These are phyloP conservation scores for Cryptococcus sp. DNA, from an alignment of 1,284 basidiomycete species.

Conservation along the genomic window DNA sequence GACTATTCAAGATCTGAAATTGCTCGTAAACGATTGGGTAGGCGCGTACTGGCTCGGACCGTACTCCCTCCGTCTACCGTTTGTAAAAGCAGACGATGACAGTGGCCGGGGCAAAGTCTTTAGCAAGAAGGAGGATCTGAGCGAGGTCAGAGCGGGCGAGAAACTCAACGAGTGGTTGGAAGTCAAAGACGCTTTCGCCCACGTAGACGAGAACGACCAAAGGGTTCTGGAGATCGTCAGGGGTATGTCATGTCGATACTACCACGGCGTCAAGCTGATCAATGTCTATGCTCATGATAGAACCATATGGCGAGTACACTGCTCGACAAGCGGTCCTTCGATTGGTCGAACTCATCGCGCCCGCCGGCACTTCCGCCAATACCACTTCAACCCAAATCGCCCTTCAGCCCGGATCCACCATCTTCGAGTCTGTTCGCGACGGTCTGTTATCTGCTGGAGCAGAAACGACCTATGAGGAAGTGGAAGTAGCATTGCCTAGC, in stretches of 20 bases:
- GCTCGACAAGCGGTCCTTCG: conserved; percentile 57
- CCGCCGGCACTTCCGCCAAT: conserved; percentile 51
- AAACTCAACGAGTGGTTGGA: conserved; percentile 54
- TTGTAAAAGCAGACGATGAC: conserved; percentile 18
- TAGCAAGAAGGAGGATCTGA: conserved; percentile 41
- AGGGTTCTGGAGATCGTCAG: conserved; percentile 49
- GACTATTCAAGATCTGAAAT: conserved; percentile 53
- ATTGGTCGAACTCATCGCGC: conserved; percentile 56
- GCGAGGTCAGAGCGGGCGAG: conserved; percentile 49
- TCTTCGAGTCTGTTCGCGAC: conserved; percentile 57
- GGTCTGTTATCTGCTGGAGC: conserved; percentile 29
- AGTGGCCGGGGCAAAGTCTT: conserved; percentile 19
- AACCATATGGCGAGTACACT: conserved; percentile 57
- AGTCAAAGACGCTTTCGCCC: conserved; percentile 52
- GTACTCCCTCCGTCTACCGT: conserved; percentile 46
- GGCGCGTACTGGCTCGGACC: conserved; percentile 55
- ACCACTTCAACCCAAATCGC: conserved; percentile 52
- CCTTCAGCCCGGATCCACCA: conserved; percentile 54
- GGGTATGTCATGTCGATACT: conserved; percentile 27
- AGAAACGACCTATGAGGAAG: conserved; percentile 38
- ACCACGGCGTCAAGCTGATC: background rate
- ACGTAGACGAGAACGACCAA: conserved; percentile 38
- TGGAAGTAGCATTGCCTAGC: conserved; percentile 34
- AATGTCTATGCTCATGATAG: conserved; percentile 26
- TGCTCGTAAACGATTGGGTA: conserved; percentile 51